Base-by-base conservation (phyloP, 352 stramenopile genomes). In the Aphanomyces euteiches region DNA sequence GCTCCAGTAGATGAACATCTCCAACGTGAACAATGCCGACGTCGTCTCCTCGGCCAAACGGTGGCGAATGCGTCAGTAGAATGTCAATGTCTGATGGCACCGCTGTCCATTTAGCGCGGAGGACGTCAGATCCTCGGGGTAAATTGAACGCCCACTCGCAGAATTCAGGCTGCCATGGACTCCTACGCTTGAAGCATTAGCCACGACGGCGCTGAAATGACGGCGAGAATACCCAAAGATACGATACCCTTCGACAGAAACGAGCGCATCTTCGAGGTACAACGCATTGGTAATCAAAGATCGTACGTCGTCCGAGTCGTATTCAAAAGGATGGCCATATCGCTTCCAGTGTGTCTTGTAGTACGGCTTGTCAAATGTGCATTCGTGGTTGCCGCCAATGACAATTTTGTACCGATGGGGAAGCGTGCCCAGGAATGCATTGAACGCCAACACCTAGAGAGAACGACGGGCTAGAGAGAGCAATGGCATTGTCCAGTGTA, bases 61-160 rank as follows among this genome's bases (percentile, higher is more conserved):
- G 90, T 10, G 92, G 92, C 3, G 88, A 85, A 72, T 98, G 92
- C 3, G 91, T 97, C 10, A 97, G 73, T 8, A 98, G 73, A 17
- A 98, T 75, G 72, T 98, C 92, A 21, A 94, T 79, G 60, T 92
- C 83, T 2, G 72, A 74, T 0, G 85, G 88, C 3, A 92, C 77
- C 72, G 90, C 87, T n/a, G 74, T 61, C 88, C 86, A 93, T 59
- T 90, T 69, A 17, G 41, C 76, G 65, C 90, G 79, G 59, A 90
- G 77, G 7, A 79, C 80, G 1, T 77, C 81, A 63, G 82, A 90
- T 12, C 85, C 87, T 60, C 82, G 76, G 2, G 78, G 71, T 36
- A 93, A 75, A 57, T 93, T 90, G 65, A 94, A 94, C 45, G 87
- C 87, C 75, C 85, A 93, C 63, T 89, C 89, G 74, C 85, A 93